Conservation (phyloP, 2,329 filamentous ascomycete genomes). For the Pseudogymnoascus sp. region DNA sequence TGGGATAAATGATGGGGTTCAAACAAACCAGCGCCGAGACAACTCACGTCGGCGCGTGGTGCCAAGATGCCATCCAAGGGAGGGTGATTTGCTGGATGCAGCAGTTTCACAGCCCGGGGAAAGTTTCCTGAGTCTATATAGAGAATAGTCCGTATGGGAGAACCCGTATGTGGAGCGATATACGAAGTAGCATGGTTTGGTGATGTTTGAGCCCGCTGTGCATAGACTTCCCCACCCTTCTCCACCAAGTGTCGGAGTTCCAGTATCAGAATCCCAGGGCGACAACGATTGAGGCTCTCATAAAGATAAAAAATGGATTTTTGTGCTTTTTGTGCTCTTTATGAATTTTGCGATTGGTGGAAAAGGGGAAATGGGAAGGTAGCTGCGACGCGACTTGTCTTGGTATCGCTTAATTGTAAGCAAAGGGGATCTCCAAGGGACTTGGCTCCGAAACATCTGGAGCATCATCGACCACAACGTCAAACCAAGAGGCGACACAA, state of each 20-base stretch:
- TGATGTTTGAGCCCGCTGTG: background rate
- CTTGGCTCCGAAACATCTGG: background rate
- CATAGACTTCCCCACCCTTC: background rate
- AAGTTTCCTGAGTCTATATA: background rate
- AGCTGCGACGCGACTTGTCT: background rate
- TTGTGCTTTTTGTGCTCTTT: background rate
- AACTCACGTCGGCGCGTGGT: background rate
- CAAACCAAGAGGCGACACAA: background rate
- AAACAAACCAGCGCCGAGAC: background rate
- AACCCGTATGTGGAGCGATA: background rate
- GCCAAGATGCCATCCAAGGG: background rate
- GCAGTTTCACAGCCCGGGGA: background rate
- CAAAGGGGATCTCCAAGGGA: background rate
- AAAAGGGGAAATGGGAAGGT: background rate
- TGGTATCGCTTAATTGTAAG: background rate
- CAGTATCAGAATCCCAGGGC: background rate
- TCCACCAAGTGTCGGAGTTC: background rate
- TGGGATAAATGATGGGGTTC: slow-evolving; percentile 4
- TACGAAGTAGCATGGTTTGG: background rate
- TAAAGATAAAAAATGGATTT: background rate
- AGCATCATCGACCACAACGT: background rate
- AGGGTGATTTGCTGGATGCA: background rate
- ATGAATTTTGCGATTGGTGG: background rate
- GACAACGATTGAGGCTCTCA: background rate
- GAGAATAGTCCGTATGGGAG: background rate